Conservation (phyloP, 2,329 filamentous ascomycete genomes). For the Blumeriella jaapii region DNA sequence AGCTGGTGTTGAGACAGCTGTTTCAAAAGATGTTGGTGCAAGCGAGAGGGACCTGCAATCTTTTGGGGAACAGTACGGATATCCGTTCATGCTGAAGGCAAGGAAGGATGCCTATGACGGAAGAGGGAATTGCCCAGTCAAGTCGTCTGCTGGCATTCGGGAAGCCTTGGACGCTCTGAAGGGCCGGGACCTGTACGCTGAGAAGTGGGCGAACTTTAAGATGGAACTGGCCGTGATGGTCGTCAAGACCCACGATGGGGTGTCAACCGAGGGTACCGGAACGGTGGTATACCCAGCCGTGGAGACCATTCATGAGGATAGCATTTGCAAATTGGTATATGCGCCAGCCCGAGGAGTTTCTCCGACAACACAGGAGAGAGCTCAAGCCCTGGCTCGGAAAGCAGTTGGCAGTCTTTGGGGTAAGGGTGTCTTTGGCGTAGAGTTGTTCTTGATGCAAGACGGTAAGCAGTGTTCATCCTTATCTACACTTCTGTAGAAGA, state of each 20-base stretch:
- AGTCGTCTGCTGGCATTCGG: conserved; percentile 45
- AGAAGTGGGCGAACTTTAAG: conserved; percentile 68
- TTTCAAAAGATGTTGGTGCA: conserved; percentile 45
- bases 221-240: conserved; percentile 93
- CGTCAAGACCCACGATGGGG: conserved; percentile 67
- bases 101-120: conserved; percentile 88
- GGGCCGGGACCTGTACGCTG: conserved; percentile 67
- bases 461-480: conserved; percentile 27
- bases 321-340: conserved; percentile 87
- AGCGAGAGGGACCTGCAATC: conserved; percentile 46
- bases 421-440: conserved; percentile 88
- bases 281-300: conserved; percentile 74
- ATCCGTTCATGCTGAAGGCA: conserved; percentile 87
- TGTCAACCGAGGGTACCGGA: conserved; percentile 33
- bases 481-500: conserved; percentile 1
- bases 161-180: conserved; percentile 60
- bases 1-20: conserved; percentile 60
- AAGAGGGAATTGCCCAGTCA: conserved; percentile 60
- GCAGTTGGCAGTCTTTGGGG: conserved; percentile 75
- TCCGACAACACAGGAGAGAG: conserved; percentile 46
- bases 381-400: conserved; percentile 65
- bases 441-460: conserved; percentile 80
- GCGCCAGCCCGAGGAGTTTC: conserved; percentile 67
- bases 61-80: conserved; percentile 55
- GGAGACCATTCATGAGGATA: conserved; percentile 91